These are phyloP conservation scores for Pinus taeda DNA, from an alignment of 75 land plant genomes.

Conservation along the genomic window DNA sequence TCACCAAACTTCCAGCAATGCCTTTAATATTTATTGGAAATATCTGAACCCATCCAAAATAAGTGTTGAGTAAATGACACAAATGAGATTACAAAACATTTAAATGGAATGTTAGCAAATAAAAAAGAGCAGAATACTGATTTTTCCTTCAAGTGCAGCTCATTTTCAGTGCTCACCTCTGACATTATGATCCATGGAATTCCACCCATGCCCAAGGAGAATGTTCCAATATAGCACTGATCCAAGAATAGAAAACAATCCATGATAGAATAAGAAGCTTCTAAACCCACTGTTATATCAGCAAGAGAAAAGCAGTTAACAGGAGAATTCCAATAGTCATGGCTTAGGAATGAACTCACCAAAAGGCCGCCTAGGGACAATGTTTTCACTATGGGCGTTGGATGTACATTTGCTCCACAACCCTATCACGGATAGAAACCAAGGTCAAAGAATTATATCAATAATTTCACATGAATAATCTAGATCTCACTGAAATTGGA, in stretches of 20 bases:
- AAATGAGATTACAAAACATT: not conserved
- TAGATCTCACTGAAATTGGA: not conserved
- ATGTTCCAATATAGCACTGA: slow-evolving; percentile 33
- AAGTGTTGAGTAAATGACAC: not conserved
- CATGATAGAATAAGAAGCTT: not conserved
- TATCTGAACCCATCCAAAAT: slow-evolving; percentile 28
- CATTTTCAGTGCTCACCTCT: slow-evolving; percentile 24
- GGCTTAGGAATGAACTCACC: not conserved
- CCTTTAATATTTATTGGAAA: slow-evolving; percentile 47
- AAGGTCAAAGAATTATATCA: not conserved
- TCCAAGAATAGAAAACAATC: too few species aligned
- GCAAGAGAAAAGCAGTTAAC: not conserved
- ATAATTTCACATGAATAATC: not conserved
- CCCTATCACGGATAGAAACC: not conserved
- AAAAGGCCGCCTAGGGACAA: not conserved
- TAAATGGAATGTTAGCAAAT: not conserved
- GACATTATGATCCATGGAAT: slow-evolving; percentile 52
- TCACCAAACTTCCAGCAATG: slow-evolving; percentile 49
- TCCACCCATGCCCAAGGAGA: slow-evolving; percentile 39
- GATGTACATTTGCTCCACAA: slow-evolving; percentile 1
- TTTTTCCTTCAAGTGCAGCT: not conserved
- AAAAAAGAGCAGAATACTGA: not conserved
- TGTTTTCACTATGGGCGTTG: not conserved
- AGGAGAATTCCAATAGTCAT: not conserved
- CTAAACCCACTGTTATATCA: too few species aligned